Evolutionary conservation across 2,329 filamentous ascomycete species (phyloP).

Genomic region (Aspergillus ustus): DNA sequence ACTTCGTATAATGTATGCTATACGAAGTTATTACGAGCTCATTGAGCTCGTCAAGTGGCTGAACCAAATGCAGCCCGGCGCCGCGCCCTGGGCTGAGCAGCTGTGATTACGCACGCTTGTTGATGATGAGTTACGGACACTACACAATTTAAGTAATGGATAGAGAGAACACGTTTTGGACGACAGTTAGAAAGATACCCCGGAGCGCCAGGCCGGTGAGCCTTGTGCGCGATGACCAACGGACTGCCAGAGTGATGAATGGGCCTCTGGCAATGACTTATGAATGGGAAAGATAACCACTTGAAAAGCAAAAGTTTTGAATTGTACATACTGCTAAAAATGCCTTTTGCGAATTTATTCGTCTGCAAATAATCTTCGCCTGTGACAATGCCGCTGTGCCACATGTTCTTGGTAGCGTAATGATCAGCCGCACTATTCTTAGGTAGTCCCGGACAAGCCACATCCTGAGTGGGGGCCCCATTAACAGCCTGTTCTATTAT

Average conservation of each 20-base stretch:
- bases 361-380: neutral
- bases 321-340: slow-evolving; percentile 20
- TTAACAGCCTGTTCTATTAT: neutral
- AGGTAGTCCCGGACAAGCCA: neutral
- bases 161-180: slow-evolving; percentile 23
- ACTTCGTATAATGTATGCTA: too few species aligned
- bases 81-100: slow-evolving; percentile 45
- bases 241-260: slow-evolving; percentile 20
- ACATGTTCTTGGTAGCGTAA: neutral
- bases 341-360: slow-evolving; percentile 1
- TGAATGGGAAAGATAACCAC: slow-evolving; percentile 24
- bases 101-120: slow-evolving; percentile 28
- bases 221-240: slow-evolving; percentile 17
- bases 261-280: slow-evolving; percentile 35
- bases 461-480: neutral
- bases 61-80: slow-evolving; percentile 50
- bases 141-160: slow-evolving; percentile 18
- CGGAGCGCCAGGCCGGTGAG: slow-evolving; percentile 16
- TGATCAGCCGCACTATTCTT: slow-evolving; percentile 7
- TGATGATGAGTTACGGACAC: slow-evolving; percentile 28
- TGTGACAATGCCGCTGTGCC: too few species aligned
- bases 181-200: slow-evolving; percentile 27
- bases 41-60: slow-evolving; percentile 55
- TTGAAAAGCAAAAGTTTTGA: slow-evolving; percentile 25
- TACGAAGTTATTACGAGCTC: too few species aligned